Conservation (phyloP, 1,284 basidiomycete genomes). For the Irpex rosettiformis region DNA sequence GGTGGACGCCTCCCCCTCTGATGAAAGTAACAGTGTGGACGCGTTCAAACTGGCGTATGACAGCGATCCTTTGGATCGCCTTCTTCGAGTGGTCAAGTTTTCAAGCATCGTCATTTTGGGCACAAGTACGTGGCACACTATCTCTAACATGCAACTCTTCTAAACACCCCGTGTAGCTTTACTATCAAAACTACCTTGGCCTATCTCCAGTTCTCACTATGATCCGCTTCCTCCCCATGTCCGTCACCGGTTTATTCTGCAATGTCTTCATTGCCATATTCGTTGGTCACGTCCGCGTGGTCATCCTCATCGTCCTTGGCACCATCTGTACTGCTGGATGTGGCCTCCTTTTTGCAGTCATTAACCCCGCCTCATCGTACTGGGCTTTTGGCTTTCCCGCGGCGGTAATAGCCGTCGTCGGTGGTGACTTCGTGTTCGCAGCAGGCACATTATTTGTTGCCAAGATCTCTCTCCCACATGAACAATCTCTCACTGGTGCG, state of each 20-base stretch:
- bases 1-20: conserved; percentile 56
- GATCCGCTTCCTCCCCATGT: conserved; percentile 76
- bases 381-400: conserved; percentile 84
- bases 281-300: conserved; percentile 51
- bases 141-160: background rate
- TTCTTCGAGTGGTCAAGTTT: conserved; percentile 72
- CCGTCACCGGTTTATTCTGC: conserved; percentile 65
- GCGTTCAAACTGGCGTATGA: conserved; percentile 61
- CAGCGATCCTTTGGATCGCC: conserved; percentile 63
- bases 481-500: conserved; percentile 78
- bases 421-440: conserved; percentile 79
- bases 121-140: conserved; percentile 37
- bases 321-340: background rate
- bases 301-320: conserved; percentile 42
- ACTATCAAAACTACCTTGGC: conserved; percentile 62
- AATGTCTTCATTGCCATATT: conserved; percentile 67
- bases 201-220: conserved; percentile 66
- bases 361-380: conserved; percentile 57
- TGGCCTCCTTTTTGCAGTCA: conserved; percentile 66
- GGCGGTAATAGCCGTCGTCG: conserved; percentile 68
- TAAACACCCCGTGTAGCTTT: conserved; percentile 40
- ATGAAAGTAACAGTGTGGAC: conserved; percentile 71
- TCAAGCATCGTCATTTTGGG: conserved; percentile 53
- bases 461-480: conserved; percentile 63
- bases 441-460: conserved; percentile 76